Evolutionary conservation across 139 green algal genomes (phyloP), one percentile per base, ranked within the genome.

Genomic region (Micromonas commoda): DNA sequence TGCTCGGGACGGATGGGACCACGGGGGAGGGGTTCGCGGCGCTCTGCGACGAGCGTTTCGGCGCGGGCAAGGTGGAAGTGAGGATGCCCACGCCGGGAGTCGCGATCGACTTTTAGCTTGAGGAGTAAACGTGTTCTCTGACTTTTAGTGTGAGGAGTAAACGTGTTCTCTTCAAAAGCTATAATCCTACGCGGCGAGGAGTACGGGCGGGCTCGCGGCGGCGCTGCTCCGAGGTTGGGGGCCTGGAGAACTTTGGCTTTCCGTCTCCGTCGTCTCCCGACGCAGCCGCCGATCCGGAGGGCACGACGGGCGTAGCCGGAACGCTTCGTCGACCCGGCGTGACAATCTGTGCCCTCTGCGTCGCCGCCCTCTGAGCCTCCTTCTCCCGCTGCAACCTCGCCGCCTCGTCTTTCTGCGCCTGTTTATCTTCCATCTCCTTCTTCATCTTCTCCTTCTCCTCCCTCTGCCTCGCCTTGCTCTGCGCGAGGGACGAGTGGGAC

Each of bases 391-490:
- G 2, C 26, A 28, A 29, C 28, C n/a, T 32, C 13, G 64, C 70
- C n/a, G 2, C 29, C 54, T 77, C 70, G 4, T 69, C 70, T 32
- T 65, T 32, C 70, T 65, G 31, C 23, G 51, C 73, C 26, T 61
- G 20, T 33, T 73, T 71, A n/a, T 63, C 45, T 24, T 68, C 24
- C 73, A 79, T 71, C 31, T 79, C 73, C 33, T 16, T 2, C 73
- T 57, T 20, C 73, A 71, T 79, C 51, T 60, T 29, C 39, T 16
- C 87, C 81, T 91, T 90, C 54, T 91, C 81, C 26, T 84, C 87
- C 24, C 80, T 83, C 86, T 94, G 84, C 84, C 91, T 93, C 67
- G 89, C 86, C 31, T 86, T 84, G 80, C 91, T 85, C 70, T 97
- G 90, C 80, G 96, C 80, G 23, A 91, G 80, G 33, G 84, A 91